Evolutionary conservation across 2,329 filamentous ascomycete genomes (phyloP).

Genomic region (Dactylellina haptotyla): DNA sequence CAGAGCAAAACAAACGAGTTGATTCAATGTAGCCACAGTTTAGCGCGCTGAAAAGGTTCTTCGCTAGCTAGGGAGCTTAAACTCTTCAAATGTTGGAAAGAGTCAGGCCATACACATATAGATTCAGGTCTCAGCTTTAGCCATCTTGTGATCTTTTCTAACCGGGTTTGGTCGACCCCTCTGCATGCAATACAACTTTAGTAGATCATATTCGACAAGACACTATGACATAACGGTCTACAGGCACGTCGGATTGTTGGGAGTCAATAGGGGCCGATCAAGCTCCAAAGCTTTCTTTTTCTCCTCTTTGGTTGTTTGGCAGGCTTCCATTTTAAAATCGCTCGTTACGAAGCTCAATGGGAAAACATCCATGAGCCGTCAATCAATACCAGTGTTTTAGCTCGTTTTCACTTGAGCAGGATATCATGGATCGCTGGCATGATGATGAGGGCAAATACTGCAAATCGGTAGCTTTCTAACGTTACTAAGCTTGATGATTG

Average conservation of each 20-base stretch:
- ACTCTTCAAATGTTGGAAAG: background rate
- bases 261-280: background rate
- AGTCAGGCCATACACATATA: background rate
- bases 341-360: constrained; percentile 28
- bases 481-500: background rate
- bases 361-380: constrained; percentile 12
- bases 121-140: constrained; percentile 12
- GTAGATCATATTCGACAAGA: constrained; percentile 23
- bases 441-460: background rate
- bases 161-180: constrained; percentile 25
- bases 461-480: constrained; percentile 1
- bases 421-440: too few species aligned
- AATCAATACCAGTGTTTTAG: background rate
- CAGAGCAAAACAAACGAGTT: background rate
- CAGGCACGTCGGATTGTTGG: background rate
- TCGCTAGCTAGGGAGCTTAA: constrained; percentile 6
- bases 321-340: constrained; percentile 4
- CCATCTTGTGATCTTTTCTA: constrained; percentile 31
- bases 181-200: constrained; percentile 1
- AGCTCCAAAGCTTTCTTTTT: background rate
- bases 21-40: constrained; percentile 7
- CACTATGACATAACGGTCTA: constrained; percentile 27
- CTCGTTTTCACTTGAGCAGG: background rate
- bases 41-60: constrained; percentile 13
- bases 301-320: background rate